Evolutionary conservation across 768 basidiomycete genomes (phyloP), one percentile per base, ranked within the genome.

Genomic region (Amanita jacksonii): DNA sequence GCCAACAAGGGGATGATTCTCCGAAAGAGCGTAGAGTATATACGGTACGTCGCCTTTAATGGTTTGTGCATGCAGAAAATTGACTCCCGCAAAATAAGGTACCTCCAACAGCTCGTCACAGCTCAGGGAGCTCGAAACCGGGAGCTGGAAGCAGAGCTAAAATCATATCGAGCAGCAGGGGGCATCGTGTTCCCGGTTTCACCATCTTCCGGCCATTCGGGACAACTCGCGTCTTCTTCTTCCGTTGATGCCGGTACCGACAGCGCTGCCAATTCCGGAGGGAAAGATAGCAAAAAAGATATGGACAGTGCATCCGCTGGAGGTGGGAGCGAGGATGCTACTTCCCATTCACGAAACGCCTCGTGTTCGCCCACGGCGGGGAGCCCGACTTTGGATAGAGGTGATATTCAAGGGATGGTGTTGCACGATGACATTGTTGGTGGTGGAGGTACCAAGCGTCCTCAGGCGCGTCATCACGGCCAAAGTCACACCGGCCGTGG

Each of bases 1-100:
- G 90, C 90, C 20, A 93, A 94, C 65, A 94, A 94, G 70, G 90
- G 91, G 25, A 87, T 93, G 80, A 91, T 94, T 33, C 62, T 94
- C 35, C 61, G 86, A 52, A 94, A 87, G 73, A 81, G 79, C 44
- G 81, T 85, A 2, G 81, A 83, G 54, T 81, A 83, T 54, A 81
- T 83, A 23, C 51, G 70, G 66, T 72, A 37, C 2, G 61, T 60
- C 20, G 15, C 15, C 19, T 28, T 24, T 37, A 25, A 23, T 42
- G 15, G 41, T 41, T 23, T 41, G 25, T n/a, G n/a, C n/a, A n/a
- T n/a, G n/a, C n/a, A n/a, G n/a, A n/a, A n/a, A n/a, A n/a, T n/a
- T n/a, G n/a, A n/a, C n/a, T n/a, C n/a, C n/a, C n/a, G n/a, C n/a
- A n/a, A n/a, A n/a, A n/a, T 19, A 38, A 74, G 86, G 45, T 90